phyloP scores from a whole-genome alignment of 495 filamentous ascomycete species.

The Aspergillus egyptiacus region DNA sequence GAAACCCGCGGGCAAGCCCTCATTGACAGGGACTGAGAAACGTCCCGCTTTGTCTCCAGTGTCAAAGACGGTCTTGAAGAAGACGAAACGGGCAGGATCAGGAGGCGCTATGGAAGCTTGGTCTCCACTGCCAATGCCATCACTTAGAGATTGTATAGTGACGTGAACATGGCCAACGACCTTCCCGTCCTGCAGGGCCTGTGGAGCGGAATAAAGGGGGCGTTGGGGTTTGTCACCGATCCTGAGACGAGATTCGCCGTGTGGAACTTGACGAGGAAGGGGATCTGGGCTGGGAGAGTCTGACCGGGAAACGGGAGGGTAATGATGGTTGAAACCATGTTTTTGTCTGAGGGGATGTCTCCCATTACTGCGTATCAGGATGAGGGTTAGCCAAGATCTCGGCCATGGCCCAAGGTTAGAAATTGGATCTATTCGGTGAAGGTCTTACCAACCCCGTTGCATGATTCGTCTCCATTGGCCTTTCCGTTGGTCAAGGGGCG shows the following conservation, averaged over 20 bases:
- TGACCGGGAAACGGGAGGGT: neutral
- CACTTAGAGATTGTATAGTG: neutral
- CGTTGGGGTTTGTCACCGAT: constrained; percentile 5
- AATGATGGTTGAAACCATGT: constrained; percentile 7
- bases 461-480: neutral
- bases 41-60: neutral
- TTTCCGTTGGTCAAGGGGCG: constrained; percentile 2
- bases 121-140: neutral
- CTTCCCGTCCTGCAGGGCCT: constrained; percentile 2
- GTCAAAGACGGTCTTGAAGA: constrained; percentile 5
- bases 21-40: neutral
- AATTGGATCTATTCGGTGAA: no score
- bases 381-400: neutral
- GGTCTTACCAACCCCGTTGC: constrained; percentile 6
- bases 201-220: constrained; percentile 3
- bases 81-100: neutral
- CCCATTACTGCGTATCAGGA: constrained; percentile 1
- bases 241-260: neutral
- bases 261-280: constrained; percentile 1
- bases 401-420: no score
- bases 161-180: constrained; percentile 4
- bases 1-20: neutral
- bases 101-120: neutral
- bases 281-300: neutral
- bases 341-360: neutral